Conservation (phyloP, 495 filamentous ascomycete species). For the Recurvomyces mirabilis region DNA sequence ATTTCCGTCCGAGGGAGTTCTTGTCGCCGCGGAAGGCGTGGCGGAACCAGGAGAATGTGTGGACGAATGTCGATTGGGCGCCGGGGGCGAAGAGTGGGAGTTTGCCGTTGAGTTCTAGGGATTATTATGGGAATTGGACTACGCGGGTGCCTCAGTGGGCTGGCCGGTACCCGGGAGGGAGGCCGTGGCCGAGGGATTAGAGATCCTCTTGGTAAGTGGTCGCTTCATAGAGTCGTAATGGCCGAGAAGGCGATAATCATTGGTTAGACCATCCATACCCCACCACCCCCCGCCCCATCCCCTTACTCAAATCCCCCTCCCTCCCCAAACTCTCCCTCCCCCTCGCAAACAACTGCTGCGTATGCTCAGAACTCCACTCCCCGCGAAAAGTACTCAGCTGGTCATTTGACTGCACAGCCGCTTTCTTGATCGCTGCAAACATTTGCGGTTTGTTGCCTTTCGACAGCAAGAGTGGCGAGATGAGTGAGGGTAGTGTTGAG, state of each 20-base stretch:
- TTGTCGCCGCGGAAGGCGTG: not conserved
- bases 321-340: conserved; percentile 4
- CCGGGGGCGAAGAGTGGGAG: not conserved
- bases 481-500: conserved; percentile 4
- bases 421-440: conserved; percentile 11
- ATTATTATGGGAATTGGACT: not conserved
- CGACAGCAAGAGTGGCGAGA: conserved; percentile 1
- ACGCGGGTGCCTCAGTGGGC: conserved; percentile 7
- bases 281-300: conserved; percentile 1
- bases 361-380: conserved; percentile 6
- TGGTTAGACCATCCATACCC: conserved; percentile 5
- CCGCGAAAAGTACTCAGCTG: conserved; percentile 7
- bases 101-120: conserved; percentile 3
- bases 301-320: conserved; percentile 9
- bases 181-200: not conserved
- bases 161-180: conserved; percentile 1
- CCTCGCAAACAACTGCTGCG: conserved; percentile 2
- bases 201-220: not conserved
- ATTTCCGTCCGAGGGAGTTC: conserved; percentile 11
- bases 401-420: conserved; percentile 7
- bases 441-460: conserved; percentile 9
- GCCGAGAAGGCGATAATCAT: not conserved
- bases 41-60: not conserved
- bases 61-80: conserved; percentile 12
- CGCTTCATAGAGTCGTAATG: not conserved